Evolutionary conservation across 2,329 filamentous ascomycete genomes (phyloP).

Genomic region (Fusarium sp.): DNA sequence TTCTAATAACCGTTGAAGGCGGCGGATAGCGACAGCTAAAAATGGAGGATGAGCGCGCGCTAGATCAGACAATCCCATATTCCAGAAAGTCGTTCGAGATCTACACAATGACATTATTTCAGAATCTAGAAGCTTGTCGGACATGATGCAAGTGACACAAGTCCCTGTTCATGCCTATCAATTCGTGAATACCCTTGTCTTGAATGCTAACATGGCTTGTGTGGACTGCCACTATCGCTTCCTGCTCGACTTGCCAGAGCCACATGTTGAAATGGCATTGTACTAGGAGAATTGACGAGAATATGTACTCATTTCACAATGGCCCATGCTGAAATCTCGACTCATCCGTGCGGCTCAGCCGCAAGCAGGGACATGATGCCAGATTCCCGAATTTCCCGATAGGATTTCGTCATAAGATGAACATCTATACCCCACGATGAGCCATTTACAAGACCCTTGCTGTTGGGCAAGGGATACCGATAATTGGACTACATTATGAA

Average conservation of each 20-base stretch:
- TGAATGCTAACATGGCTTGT: not conserved
- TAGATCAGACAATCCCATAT: slow-evolving; percentile 13
- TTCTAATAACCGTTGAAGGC: not conserved
- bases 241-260: not conserved
- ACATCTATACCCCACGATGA: slow-evolving; percentile 3
- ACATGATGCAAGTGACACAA: not conserved
- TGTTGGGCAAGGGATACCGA: not conserved
- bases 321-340: not conserved
- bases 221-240: not conserved
- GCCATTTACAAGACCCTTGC: not conserved
- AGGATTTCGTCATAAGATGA: not conserved
- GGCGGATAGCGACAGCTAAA: slow-evolving; percentile 10
- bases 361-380: slow-evolving; percentile 11
- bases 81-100: slow-evolving; percentile 23
- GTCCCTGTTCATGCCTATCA: too few species aligned
- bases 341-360: slow-evolving; percentile 17
- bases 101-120: slow-evolving; percentile 4
- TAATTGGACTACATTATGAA: too few species aligned
- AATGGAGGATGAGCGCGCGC: not conserved
- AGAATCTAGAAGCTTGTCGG: not conserved
- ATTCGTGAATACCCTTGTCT: not conserved
- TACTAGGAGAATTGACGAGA: not conserved
- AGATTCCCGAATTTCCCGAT: slow-evolving; percentile 18
- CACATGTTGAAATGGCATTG: not conserved
- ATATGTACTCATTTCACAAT: not conserved